Evolutionary conservation across 768 basidiomycete genomes (phyloP).

Genomic region (Chalciporus pseudorubinellus): DNA sequence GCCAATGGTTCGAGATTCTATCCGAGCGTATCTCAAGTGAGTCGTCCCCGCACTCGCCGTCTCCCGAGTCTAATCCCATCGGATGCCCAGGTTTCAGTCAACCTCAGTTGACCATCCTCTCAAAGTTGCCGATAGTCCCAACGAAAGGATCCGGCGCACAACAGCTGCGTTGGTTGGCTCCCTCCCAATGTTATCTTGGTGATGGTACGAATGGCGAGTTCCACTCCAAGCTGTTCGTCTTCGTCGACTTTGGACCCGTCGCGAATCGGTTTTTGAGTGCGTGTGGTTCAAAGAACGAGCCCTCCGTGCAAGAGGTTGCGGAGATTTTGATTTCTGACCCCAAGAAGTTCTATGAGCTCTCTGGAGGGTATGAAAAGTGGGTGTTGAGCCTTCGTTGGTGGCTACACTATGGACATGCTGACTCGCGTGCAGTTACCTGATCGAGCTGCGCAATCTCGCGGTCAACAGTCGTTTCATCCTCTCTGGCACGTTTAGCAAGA

Average conservation of each 20-base stretch:
- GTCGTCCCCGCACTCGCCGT: slow-evolving; percentile 12
- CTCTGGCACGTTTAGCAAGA: slow-evolving; percentile 47
- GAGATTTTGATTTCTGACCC: slow-evolving; percentile 69
- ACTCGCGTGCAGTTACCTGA: slow-evolving; percentile 58
- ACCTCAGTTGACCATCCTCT: slow-evolving; percentile 55
- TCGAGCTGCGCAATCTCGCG: slow-evolving; percentile 84
- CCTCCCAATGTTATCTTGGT: slow-evolving; percentile 69
- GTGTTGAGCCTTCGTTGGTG: slow-evolving; percentile 17
- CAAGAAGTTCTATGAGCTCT: slow-evolving; percentile 63
- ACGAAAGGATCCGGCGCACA: slow-evolving; percentile 35
- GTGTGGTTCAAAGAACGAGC: slow-evolving; percentile 86
- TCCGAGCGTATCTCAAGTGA: slow-evolving; percentile 60
- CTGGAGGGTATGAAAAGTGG: slow-evolving; percentile 69
- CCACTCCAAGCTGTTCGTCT: slow-evolving; percentile 80
- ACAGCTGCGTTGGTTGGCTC: slow-evolving; percentile 48
- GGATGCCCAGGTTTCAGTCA: slow-evolving; percentile 51
- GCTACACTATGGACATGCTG: background rate
- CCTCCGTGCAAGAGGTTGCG: slow-evolving; percentile 80
- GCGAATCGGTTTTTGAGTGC: slow-evolving; percentile 85
- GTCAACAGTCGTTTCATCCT: slow-evolving; percentile 60
- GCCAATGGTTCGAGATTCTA: slow-evolving; percentile 65
- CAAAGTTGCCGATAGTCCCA: slow-evolving; percentile 66
- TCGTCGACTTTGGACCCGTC: slow-evolving; percentile 80
- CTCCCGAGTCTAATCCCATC: too few relatives aligned
- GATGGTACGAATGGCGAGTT: slow-evolving; percentile 52